Conservation (phyloP, 495 filamentous ascomycete genomes). For the Penicillium subrubescens region DNA sequence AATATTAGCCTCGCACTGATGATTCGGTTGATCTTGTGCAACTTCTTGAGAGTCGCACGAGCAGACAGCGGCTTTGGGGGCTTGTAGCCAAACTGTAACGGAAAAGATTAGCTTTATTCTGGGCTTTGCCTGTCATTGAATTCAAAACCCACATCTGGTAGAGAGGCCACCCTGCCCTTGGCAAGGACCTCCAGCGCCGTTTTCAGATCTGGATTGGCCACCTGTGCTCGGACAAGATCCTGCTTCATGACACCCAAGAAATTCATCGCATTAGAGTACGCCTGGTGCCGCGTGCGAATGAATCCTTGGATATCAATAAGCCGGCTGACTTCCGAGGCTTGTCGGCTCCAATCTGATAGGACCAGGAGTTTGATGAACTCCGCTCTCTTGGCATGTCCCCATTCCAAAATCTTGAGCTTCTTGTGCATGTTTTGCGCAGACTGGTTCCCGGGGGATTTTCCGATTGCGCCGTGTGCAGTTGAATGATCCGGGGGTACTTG, state of each 20-base stretch:
- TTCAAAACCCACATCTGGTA: conserved; percentile 68
- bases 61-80: conserved; percentile 69
- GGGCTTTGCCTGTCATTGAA: not conserved
- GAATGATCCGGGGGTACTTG: conserved; percentile 46
- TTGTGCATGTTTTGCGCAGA: conserved; percentile 72
- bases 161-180: conserved; percentile 69
- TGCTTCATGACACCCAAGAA: conserved; percentile 69
- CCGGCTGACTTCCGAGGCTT: conserved; percentile 72
- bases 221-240: conserved; percentile 60
- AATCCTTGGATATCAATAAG: conserved; percentile 82
- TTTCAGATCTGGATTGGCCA: conserved; percentile 85
- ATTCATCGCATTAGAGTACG: conserved; percentile 58
- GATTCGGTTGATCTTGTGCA: conserved; percentile 80
- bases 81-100: conserved; percentile 68
- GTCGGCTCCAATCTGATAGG: conserved; percentile 82
- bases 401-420: conserved; percentile 75
- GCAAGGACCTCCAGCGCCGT: conserved; percentile 85
- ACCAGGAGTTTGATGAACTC: conserved; percentile 91
- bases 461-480: conserved; percentile 39
- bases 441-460: conserved; percentile 58
- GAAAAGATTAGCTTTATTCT: not conserved
- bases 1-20: conserved; percentile 78
- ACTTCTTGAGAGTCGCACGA: conserved; percentile 63
- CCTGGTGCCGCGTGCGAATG: conserved; percentile 58
- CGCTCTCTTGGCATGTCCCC: conserved; percentile 62